Conservation (phyloP, 2,329 filamentous ascomycete genomes). For the Fusarium palustre region DNA sequence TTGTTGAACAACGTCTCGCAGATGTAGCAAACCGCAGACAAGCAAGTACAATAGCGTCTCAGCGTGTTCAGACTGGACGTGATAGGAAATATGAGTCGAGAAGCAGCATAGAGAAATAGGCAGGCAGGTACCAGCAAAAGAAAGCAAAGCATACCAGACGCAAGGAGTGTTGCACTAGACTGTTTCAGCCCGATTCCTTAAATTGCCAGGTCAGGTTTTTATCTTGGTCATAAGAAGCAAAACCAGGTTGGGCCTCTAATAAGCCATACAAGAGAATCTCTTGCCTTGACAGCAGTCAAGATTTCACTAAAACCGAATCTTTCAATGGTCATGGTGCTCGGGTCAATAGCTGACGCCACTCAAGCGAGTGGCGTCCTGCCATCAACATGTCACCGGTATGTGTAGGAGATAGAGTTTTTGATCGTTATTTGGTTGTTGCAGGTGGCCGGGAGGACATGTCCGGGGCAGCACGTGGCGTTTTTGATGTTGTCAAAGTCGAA, state of each 20-base stretch:
- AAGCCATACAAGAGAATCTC: neutral
- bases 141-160: neutral
- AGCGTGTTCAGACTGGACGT: neutral
- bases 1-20: constrained; percentile 7
- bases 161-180: neutral
- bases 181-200: constrained; percentile 22
- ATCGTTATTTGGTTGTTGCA: neutral
- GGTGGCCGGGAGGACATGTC: neutral
- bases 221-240: constrained; percentile 2
- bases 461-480: constrained; percentile 1
- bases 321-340: neutral
- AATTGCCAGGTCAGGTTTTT: constrained; percentile 1
- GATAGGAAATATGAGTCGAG: constrained; percentile 1
- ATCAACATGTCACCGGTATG: constrained; percentile 1
- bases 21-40: constrained; percentile 16
- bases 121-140: neutral
- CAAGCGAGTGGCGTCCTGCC: neutral
- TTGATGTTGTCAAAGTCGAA: neutral
- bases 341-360: neutral
- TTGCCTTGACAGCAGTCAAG: neutral
- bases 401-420: neutral
- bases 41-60: neutral
- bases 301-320: neutral
- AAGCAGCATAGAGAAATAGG: neutral
- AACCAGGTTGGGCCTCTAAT: neutral